Evolutionary conservation across 768 basidiomycete species (phyloP).

Genomic region (Tylopilus sp.): DNA sequence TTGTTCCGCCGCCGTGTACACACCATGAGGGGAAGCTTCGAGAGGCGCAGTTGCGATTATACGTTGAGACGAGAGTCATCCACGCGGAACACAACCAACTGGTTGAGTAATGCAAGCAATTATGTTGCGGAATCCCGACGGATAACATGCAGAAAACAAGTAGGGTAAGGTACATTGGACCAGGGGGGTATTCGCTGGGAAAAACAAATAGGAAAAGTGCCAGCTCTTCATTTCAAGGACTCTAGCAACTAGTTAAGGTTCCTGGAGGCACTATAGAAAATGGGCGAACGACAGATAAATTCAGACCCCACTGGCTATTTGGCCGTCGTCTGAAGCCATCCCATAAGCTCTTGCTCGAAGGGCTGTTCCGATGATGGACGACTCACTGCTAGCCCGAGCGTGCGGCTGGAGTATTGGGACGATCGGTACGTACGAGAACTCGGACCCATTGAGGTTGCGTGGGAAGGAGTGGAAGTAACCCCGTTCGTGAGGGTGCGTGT

Average conservation of each 20-base stretch:
- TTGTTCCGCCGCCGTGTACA: no score
- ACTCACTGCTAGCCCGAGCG: slow-evolving; percentile 70
- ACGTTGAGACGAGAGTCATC: background rate
- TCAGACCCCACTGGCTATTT: slow-evolving; percentile 23
- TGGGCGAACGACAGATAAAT: slow-evolving; percentile 5
- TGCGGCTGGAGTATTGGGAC: slow-evolving; percentile 72
- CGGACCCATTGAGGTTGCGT: slow-evolving; percentile 55
- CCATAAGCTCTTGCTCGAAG: slow-evolving; percentile 36
- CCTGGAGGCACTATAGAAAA: slow-evolving; percentile 8
- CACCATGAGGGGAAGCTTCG: no score
- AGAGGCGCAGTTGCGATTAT: slow-evolving; percentile 1
- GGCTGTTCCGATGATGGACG: slow-evolving; percentile 33
- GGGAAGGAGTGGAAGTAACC: slow-evolving; percentile 56
- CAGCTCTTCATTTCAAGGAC: slow-evolving; percentile 32
- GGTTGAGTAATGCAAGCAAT: slow-evolving; percentile 35
- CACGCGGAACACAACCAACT: slow-evolving; percentile 15
- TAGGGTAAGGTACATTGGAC: slow-evolving; percentile 41
- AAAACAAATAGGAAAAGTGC: slow-evolving; percentile 29
- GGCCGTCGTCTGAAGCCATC: slow-evolving; percentile 36
- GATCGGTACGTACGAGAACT: slow-evolving; percentile 64
- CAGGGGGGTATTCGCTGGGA: slow-evolving; percentile 34
- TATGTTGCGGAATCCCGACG: slow-evolving; percentile 36
- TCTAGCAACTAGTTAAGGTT: slow-evolving; percentile 29
- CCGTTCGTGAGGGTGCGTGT: slow-evolving; percentile 51
- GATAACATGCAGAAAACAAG: slow-evolving; percentile 35